Evolutionary conservation across 495 filamentous ascomycete genomes (phyloP), one percentile per base, ranked within the genome.

Genomic region (Aspergillus campestris): DNA sequence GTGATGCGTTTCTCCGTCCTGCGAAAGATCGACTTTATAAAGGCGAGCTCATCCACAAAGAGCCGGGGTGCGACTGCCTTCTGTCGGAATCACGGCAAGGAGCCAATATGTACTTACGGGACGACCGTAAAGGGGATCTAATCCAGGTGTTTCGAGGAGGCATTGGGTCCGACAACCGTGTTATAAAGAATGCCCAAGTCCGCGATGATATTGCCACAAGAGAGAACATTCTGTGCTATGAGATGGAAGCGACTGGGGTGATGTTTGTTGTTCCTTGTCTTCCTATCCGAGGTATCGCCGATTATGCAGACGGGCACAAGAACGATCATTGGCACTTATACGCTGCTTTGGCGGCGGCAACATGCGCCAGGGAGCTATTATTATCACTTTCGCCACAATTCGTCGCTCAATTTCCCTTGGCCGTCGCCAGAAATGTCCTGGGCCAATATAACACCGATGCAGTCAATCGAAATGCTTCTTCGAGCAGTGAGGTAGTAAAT

Each of bases 261-360:
- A 49, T 52, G 45, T 45, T 51, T 29, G 45, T 38, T n/a, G 37
- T 60, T 28, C 46, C 41, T 11, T 63, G 60, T 42, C 47, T 63
- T 10, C 44, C 53, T 7, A 56, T 66, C 28, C 51, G 52, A 28
- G 64, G 60, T n/a, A 60, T 67, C 7, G 64, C 51, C 31, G 63
- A 67, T 38, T 66, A 66, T 49, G 39, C 53, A 7, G 63, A 66
- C 41, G 45, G 47, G 1, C 60, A 63, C 41, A 64, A 64, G 41
- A 63, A 60, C 27, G 49, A 63, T 33, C n/a, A 50, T n/a, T 65
- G 61, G 61, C 58, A 61, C 43, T 11, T 15, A 12, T 67, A 61
- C 40, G 64, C 61, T 2, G 61, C 64, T 10, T 44, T 47, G 14
- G 44, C 52, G 3, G 58, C 59, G 6, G 58, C 59, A 0, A 47